These are phyloP conservation scores for Acrocalymma vagum DNA, from an alignment of 2,329 filamentous ascomycete genomes.

Conservation along the genomic window DNA sequence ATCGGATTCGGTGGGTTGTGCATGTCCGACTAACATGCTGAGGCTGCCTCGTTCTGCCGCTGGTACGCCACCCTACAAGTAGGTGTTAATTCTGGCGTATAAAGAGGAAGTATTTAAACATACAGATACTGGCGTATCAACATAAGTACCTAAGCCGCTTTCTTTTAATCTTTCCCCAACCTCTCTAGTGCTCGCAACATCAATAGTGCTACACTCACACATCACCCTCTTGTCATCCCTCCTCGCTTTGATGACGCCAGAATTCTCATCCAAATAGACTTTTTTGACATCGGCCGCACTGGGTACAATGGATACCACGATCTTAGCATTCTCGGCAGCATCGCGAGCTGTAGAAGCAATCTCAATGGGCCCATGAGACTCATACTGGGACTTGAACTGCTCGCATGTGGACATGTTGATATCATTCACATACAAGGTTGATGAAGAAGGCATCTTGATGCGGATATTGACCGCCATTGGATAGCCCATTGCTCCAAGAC, in stretches of 20 bases:
- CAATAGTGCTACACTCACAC: constrained; percentile 44
- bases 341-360: constrained; percentile 34
- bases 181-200: constrained; percentile 34
- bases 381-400: constrained; percentile 30
- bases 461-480: constrained; percentile 42
- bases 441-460: constrained; percentile 25
- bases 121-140: constrained; percentile 43
- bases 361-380: constrained; percentile 27
- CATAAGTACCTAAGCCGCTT: constrained; percentile 27
- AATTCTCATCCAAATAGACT: constrained; percentile 35
- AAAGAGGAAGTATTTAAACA: constrained; percentile 6
- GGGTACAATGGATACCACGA: constrained; percentile 40
- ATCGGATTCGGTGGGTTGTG: constrained; percentile 15
- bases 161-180: constrained; percentile 26
- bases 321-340: constrained; percentile 35
- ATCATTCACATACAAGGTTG: constrained; percentile 39
- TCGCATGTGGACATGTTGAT: constrained; percentile 32
- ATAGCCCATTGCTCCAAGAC: constrained; percentile 46
- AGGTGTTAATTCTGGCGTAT: not conserved
- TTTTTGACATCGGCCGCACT: constrained; percentile 33
- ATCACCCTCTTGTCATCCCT: constrained; percentile 28
- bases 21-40: constrained; percentile 36
- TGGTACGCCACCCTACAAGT: constrained; percentile 36
- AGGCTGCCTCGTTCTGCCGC: constrained; percentile 37
- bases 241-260: constrained; percentile 32